Percentiles rank a stretch among this genome's conserved stretches.
Conservation (phyloP, 2,329 filamentous ascomycete genomes). For the Kalaharituber pfeilii region DNA sequence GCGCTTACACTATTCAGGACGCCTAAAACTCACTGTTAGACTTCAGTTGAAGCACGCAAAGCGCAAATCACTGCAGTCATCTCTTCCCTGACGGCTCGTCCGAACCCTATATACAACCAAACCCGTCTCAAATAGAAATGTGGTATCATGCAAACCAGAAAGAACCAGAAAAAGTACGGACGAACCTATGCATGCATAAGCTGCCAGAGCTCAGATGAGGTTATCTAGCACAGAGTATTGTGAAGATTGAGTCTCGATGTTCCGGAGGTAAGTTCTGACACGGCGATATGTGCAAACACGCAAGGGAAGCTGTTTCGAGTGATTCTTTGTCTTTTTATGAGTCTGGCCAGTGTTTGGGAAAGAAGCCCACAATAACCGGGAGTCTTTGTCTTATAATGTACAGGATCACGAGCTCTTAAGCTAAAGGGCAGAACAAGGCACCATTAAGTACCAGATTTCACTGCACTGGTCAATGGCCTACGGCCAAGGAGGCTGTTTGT, state of each 20-base stretch:
- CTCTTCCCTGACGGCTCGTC: background rate
- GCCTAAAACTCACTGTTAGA: no score
- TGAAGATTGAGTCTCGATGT: background rate
- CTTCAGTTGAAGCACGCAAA: no score
- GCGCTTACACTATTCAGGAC: background rate
- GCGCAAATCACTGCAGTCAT: no score
- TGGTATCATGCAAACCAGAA: no score
- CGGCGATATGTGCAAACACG: background rate
- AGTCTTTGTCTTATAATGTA: conserved; percentile 1
- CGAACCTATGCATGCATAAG: background rate
- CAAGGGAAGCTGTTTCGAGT: background rate
- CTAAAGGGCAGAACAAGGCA: background rate
- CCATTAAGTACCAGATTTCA: background rate
- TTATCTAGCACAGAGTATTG: background rate
- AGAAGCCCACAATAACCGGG: background rate
- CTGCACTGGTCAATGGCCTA: background rate
- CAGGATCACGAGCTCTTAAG: background rate
- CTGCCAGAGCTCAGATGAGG: background rate
- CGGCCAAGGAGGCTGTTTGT: background rate
- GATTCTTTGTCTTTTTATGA: conserved; percentile 1
- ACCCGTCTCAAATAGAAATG: no score
- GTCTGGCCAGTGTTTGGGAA: conserved; percentile 1
- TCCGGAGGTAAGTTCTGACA: background rate
- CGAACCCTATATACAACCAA: background rate
- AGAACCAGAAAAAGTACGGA: background rate